phyloP scores from a whole-genome alignment of 345 rosid genomes.

The Pseudoturritis turrita region DNA sequence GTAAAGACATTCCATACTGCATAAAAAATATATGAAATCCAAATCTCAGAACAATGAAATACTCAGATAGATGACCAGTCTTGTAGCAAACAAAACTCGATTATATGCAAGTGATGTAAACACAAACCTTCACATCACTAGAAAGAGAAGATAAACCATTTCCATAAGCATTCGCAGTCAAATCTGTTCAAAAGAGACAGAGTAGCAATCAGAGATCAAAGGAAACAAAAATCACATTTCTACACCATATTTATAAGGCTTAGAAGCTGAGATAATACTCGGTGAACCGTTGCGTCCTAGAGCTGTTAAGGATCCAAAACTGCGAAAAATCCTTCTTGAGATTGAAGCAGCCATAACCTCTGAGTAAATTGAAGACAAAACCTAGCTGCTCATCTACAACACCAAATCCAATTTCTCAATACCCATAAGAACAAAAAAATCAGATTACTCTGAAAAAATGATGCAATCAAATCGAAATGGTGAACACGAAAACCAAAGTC shows the following conservation, averaged over 20 bases:
- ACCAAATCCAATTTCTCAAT: neutral
- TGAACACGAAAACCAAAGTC: neutral
- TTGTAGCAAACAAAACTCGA: neutral
- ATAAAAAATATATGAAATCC: conserved; percentile 3
- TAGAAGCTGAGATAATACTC: neutral
- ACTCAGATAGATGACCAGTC: neutral
- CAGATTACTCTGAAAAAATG: neutral
- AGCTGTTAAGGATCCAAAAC: conserved; percentile 34
- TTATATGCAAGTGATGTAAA: neutral
- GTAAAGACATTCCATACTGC: conserved; percentile 42
- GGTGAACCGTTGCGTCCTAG: conserved; percentile 10
- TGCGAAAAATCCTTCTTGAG: conserved; percentile 35
- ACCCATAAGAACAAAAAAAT: neutral
- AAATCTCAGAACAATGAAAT: neutral
- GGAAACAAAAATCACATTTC: neutral
- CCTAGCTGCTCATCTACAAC: conserved; percentile 24
- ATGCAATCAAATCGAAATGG: neutral
- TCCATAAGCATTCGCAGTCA: conserved; percentile 9
- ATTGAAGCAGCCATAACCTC: conserved; percentile 43
- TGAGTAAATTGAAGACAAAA: neutral
- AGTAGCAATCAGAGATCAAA: conserved; percentile 1
- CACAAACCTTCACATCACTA: conserved; percentile 19
- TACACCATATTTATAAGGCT: neutral
- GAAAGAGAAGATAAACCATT: conserved; percentile 17
- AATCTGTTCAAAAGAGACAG: conserved; percentile 2